phyloP scores from a whole-genome alignment of 805 yeast species.

The Schwanniomyces sp. region DNA sequence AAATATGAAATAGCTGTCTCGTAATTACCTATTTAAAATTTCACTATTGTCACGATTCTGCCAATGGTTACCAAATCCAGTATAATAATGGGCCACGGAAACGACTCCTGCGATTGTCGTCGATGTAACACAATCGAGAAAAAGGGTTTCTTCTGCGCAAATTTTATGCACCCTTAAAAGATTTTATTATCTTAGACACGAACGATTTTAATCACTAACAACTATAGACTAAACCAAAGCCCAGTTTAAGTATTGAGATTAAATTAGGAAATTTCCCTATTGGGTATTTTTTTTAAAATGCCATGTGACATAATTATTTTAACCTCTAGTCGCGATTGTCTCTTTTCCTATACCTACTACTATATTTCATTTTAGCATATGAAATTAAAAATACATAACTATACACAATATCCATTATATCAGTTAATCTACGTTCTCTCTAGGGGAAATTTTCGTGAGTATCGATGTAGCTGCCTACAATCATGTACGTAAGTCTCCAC shows the following conservation, averaged over 20 bases:
- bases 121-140: not conserved
- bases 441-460: not conserved
- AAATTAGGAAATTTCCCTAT: not conserved
- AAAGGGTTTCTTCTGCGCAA: not conserved
- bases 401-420: not conserved
- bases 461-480: conserved; percentile 11
- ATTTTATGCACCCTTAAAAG: not conserved
- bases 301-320: not conserved
- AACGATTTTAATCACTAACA: not conserved
- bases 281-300: not conserved
- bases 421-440: not conserved
- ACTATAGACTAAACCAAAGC: too few species aligned
- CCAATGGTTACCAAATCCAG: not conserved
- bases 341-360: too few species aligned
- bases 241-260: not conserved
- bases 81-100: not conserved
- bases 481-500: conserved; percentile 2
- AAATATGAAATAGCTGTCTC: not conserved
- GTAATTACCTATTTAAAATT: not conserved
- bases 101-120: not conserved
- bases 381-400: not conserved
- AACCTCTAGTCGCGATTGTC: too few species aligned
- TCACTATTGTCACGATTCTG: not conserved
- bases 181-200: not conserved
- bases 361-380: not conserved